phyloP scores from a whole-genome alignment of 192 early-diverging fungal genomes.

The Rhizoclosmatium globosum region DNA sequence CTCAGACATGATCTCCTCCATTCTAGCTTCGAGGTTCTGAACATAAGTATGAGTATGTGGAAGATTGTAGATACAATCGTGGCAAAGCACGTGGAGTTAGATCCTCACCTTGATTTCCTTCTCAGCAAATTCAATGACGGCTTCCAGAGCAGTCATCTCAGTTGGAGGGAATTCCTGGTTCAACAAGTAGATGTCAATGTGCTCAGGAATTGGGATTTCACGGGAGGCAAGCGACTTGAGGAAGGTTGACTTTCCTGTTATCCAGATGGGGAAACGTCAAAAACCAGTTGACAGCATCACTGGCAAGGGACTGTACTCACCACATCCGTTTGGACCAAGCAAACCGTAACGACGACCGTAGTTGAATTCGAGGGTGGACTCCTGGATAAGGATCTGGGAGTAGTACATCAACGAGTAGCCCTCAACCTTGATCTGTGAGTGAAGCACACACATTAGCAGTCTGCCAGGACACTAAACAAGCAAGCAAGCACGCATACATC shows the following conservation, averaged over 20 bases:
- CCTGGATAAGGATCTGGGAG: constrained; percentile 93
- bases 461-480: neutral
- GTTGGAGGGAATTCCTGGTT: constrained; percentile 96
- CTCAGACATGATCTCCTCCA: constrained; percentile 87
- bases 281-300: neutral
- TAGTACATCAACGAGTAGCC: constrained; percentile 92
- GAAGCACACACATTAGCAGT: neutral
- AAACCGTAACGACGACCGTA: constrained; percentile 98
- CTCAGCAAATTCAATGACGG: constrained; percentile 90
- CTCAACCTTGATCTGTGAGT: constrained; percentile 70
- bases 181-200: constrained; percentile 97
- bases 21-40: constrained; percentile 85
- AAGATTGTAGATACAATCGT: neutral
- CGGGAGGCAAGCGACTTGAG: constrained; percentile 89
- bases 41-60: constrained; percentile 13
- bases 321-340: constrained; percentile 94
- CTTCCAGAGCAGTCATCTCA: constrained; percentile 89
- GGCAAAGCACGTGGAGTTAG: neutral
- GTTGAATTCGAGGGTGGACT: constrained; percentile 96
- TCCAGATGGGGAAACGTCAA: constrained; percentile 1
- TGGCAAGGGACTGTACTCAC: neutral
- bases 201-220: constrained; percentile 94
- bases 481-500: constrained; percentile 60
- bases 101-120: constrained; percentile 75
- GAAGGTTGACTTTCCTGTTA: constrained; percentile 88